Base-by-base conservation (phyloP, 306 rosid species). In the Cicer arietinum region DNA sequence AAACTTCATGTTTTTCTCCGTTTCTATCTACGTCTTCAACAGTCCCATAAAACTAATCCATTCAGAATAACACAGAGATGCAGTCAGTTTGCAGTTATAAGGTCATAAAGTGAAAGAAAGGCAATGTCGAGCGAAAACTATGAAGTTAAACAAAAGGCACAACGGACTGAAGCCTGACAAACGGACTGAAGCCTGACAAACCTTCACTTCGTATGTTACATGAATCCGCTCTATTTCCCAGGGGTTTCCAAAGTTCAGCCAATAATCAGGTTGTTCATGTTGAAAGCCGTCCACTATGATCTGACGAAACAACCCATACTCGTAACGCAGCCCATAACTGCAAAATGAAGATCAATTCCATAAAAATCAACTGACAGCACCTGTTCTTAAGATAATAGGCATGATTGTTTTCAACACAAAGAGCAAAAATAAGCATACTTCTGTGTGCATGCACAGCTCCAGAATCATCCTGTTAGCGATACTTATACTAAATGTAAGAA, bases 171-270 rank as follows among this genome's bases (percentile, higher is more conserved):
- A 75, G 52, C 67, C 45, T 67, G 80, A 41, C 68, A 78, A 71
- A 90, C 92, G 79, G 48, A 70, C 51, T 59, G 73, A 69, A 75
- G 52, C 67, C 45, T 67, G 80, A 41, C 68, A 78, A 71, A 90
- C 92, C 92, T 90, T 88, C 80, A 88, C 92, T 65, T 90, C 88
- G 75, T 90, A 88, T 48, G 96, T 88, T 22, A 90, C 88, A 77
- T 90, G 90, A 74, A 83, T 72, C 42, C 90, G 85, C 84, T 84
- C 96, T 74, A 87, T 90, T 75, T 90, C 92, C 96, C 96, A 88
- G 70, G 96, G 96, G 80, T 90, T 90, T 71, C 96, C 96, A 77
- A 84, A 88, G 79, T 90, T 88, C 75, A 90, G 81, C 96, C 96
- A 90, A 73, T 84, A 86, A 80, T 90, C 96, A 47, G 96, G 92